A percentile compares a stretch with the other conserved stretches of the same genome.
Evolutionary conservation across 2,329 filamentous ascomycete genomes (phyloP).

Genomic region (Penicillium glabrum): DNA sequence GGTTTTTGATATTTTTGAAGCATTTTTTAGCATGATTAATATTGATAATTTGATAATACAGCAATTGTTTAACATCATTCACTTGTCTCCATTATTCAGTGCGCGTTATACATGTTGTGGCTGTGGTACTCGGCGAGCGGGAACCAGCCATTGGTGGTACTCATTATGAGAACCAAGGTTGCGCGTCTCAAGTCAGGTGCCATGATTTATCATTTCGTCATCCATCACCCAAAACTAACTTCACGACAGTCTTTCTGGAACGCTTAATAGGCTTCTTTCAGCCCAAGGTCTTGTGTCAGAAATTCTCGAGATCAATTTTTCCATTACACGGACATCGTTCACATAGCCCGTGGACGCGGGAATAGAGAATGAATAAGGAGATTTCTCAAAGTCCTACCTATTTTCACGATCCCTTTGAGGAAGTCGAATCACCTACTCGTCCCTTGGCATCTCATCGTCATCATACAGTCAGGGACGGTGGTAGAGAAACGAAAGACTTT

Average conservation of each 20-base stretch:
- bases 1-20: too few species aligned
- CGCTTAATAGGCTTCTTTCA: too few species aligned
- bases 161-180: not conserved
- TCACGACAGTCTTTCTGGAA: not conserved
- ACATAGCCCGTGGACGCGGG: not conserved
- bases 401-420: conserved; percentile 3
- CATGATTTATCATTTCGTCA: not conserved
- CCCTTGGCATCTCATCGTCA: conserved; percentile 3
- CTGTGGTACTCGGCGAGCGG: too few species aligned
- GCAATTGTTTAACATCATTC: too few species aligned
- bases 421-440: conserved; percentile 1
- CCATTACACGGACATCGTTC: not conserved
- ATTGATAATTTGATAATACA: too few species aligned
- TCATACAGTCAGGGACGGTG: not conserved
- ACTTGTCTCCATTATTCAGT: too few species aligned
- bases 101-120: too few species aligned
- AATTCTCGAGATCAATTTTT: not conserved
- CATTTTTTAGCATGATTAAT: too few species aligned
- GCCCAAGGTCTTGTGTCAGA: too few species aligned
- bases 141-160: not conserved
- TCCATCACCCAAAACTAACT: not conserved
- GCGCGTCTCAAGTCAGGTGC: not conserved
- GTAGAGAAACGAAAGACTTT: not conserved
- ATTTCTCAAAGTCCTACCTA: not conserved
- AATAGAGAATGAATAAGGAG: not conserved